A percentile compares a stretch with the other conserved stretches of the same genome.
phyloP scores from a whole-genome alignment of 2,329 filamentous ascomycete species.

The Ceratocystis smalleyi region DNA sequence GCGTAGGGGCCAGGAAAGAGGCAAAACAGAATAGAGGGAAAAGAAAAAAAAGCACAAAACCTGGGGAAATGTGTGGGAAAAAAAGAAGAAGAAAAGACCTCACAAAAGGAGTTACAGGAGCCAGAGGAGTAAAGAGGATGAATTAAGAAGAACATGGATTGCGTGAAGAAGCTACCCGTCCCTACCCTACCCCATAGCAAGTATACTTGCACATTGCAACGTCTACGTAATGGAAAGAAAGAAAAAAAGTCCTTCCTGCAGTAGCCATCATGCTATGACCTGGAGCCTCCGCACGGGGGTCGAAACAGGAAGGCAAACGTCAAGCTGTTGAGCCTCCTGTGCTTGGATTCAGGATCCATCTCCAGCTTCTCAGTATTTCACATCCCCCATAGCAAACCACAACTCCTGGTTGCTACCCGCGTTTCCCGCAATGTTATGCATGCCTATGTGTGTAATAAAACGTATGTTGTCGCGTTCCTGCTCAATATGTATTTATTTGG shows the following conservation, averaged over 20 bases:
- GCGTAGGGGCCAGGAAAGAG: neutral
- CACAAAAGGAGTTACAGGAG: neutral
- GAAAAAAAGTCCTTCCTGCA: neutral
- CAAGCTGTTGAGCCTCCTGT: neutral
- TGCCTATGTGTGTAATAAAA: neutral
- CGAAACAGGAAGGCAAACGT: neutral
- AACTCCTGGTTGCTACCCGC: neutral
- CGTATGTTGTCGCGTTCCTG: neutral
- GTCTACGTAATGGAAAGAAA: neutral
- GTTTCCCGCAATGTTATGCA: neutral
- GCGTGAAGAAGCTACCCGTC: neutral
- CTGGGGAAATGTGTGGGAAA: conserved; percentile 44
- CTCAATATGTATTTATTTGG: neutral
- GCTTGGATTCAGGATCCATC: neutral
- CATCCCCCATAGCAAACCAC: too few species aligned
- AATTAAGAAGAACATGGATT: conserved; percentile 7
- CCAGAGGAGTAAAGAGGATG: conserved; percentile 3
- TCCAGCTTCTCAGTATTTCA: neutral
- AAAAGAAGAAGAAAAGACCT: neutral
- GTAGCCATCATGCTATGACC: neutral
- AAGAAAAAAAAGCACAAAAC: conserved; percentile 25
- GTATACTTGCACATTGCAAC: neutral
- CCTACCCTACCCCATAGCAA: neutral
- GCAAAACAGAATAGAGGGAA: conserved; percentile 34
- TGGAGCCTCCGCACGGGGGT: neutral